These are phyloP conservation scores for Pulicaria dysenterica DNA, from an alignment of 129 eudicot species.

Conservation along the genomic window DNA sequence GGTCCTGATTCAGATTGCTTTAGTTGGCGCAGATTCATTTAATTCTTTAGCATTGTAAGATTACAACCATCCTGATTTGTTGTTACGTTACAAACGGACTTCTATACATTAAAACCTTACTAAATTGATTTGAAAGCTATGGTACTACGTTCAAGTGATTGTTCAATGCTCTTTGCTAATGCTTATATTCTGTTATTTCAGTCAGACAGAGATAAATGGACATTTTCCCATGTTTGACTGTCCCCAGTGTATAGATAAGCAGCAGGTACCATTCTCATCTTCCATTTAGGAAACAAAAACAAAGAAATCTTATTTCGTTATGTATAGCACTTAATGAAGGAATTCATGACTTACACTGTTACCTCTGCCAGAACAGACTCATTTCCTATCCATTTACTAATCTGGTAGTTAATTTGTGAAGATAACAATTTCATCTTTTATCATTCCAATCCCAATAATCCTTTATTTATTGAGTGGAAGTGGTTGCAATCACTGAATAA, in stretches of 20 bases:
- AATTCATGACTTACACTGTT: background rate
- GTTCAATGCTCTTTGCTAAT: too few species aligned
- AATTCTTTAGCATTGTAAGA: constrained; percentile 38
- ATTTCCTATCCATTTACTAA: background rate
- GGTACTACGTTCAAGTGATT: constrained; percentile 7
- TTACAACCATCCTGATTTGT: background rate
- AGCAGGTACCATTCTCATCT: constrained; percentile 43
- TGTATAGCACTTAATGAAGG: background rate
- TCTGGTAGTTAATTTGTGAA: background rate
- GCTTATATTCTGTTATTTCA: constrained; percentile 34
- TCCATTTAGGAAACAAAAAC: background rate
- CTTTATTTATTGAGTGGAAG: constrained; percentile 19
- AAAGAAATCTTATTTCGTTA: background rate
- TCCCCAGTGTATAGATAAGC: constrained; percentile 42
- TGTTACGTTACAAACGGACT: background rate
- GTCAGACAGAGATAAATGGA: constrained; percentile 35
- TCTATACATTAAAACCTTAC: background rate
- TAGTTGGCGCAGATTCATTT: constrained; percentile 34
- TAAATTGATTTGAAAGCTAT: background rate
- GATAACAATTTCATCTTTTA: background rate
- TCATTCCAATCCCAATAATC: constrained; percentile 1
- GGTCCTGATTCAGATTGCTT: constrained; percentile 33
- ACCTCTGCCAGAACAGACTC: background rate
- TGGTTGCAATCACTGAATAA: constrained; percentile 26
- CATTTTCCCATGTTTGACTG: constrained; percentile 47